These are phyloP conservation scores for Mycena vulgaris DNA, from an alignment of 768 basidiomycete species.

Conservation along the genomic window DNA sequence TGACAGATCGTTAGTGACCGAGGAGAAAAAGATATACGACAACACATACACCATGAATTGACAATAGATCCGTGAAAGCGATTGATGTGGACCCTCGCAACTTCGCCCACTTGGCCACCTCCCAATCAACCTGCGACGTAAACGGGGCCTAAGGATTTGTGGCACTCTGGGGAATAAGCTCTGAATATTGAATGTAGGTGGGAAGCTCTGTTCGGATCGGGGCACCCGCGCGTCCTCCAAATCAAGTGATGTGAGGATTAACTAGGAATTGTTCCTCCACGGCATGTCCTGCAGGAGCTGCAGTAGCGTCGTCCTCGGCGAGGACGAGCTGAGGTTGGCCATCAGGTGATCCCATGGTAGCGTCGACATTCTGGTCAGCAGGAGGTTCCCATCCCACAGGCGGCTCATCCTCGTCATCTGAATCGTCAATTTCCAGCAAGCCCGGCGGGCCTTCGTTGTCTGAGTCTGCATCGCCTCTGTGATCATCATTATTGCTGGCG, in stretches of 20 bases:
- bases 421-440: background rate
- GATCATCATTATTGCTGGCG: background rate
- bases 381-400: background rate
- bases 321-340: background rate
- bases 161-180: background rate
- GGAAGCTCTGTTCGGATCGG: background rate
- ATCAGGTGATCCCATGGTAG: background rate
- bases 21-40: background rate
- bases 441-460: background rate
- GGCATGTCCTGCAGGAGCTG: no score
- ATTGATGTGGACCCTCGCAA: conserved; percentile 44
- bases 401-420: background rate
- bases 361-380: background rate
- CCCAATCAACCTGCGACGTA: conserved; percentile 43
- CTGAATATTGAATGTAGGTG: background rate
- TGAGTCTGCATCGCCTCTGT: background rate
- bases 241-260: background rate
- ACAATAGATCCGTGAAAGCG: conserved; percentile 47
- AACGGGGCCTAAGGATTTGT: conserved; percentile 42
- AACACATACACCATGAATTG: conserved; percentile 47
- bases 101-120: conserved; percentile 49
- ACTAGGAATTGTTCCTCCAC: background rate
- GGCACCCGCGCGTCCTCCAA: background rate
- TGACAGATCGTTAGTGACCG: no score
- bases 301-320: no score